A percentile compares a stretch with the other conserved stretches of the same genome.
Conservation (phyloP, 139 green algal genomes). For the Tetraselmis chui region DNA sequence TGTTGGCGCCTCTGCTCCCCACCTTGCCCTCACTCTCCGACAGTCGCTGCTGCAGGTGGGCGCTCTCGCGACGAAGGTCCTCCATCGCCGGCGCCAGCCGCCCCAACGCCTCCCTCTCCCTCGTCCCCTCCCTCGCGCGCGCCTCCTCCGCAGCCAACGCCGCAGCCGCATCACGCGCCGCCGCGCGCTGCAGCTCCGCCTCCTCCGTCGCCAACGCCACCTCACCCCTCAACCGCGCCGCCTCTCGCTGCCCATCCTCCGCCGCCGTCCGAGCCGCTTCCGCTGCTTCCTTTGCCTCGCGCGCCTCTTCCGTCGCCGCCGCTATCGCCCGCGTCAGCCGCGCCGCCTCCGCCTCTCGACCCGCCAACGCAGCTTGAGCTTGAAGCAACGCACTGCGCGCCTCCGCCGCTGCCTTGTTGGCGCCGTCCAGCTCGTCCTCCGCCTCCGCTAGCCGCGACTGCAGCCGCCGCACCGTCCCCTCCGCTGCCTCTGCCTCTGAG, state of each 20-base stretch:
- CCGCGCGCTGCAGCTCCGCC: constrained; percentile 19
- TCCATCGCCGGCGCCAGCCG: constrained; percentile 11
- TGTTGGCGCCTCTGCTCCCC: too few relatives aligned
- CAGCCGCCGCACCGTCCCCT: constrained; percentile 8
- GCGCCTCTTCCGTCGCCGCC: constrained; percentile 19
- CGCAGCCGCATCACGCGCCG: constrained; percentile 4
- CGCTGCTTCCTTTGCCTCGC: neutral
- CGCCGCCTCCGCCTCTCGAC: constrained; percentile 9
- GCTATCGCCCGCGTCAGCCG: constrained; percentile 11
- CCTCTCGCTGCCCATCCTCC: constrained; percentile 14
- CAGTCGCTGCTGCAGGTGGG: constrained; percentile 7
- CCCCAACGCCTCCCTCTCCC: neutral
- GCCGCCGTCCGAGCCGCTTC: constrained; percentile 11
- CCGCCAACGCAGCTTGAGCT: neutral
- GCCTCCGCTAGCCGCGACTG: constrained; percentile 9
- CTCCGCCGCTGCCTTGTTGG: constrained; percentile 14
- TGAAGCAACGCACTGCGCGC: constrained; percentile 1
- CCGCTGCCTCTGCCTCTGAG: neutral
- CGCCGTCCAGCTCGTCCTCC: neutral
- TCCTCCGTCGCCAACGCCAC: constrained; percentile 15
- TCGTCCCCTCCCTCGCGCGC: neutral
- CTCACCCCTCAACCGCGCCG: constrained; percentile 7
- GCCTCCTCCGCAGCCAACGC: neutral
- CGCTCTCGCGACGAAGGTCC: constrained; percentile 9
- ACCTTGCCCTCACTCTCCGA: constrained; percentile 11